phyloP scores from a whole-genome alignment of 106 monocot species.

The Dendrobium huoshanense region DNA sequence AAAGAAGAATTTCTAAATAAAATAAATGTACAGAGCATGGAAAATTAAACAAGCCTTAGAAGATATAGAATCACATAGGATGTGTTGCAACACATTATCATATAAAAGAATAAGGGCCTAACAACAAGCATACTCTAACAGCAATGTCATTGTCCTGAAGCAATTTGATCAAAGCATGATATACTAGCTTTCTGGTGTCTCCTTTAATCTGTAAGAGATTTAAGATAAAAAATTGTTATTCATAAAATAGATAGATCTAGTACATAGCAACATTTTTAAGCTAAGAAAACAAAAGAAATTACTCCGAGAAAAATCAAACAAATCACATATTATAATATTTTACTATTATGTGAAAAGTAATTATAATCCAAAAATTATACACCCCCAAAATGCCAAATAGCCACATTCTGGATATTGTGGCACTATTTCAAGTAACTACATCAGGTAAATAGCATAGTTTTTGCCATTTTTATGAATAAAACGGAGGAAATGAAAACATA shows the following conservation, averaged over 20 bases:
- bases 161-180: constrained; percentile 70
- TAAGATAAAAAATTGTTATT: neutral
- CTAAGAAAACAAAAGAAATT: neutral
- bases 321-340: neutral
- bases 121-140: constrained; percentile 70
- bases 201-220: constrained; percentile 74
- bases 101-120: neutral
- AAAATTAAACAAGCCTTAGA: neutral
- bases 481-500: neutral
- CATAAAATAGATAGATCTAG: neutral
- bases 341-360: neutral
- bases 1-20: neutral
- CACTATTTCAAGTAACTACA: neutral
- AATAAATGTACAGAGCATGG: neutral
- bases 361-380: neutral
- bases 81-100: neutral
- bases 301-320: neutral
- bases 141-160: constrained; percentile 89
- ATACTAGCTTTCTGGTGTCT: constrained; percentile 66
- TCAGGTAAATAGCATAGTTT: neutral
- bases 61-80: neutral
- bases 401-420: neutral
- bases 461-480: neutral
- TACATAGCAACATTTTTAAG: neutral
- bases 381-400: neutral